These are phyloP conservation scores for Tylopilus balloui DNA, from an alignment of 768 basidiomycete genomes.

Conservation along the genomic window DNA sequence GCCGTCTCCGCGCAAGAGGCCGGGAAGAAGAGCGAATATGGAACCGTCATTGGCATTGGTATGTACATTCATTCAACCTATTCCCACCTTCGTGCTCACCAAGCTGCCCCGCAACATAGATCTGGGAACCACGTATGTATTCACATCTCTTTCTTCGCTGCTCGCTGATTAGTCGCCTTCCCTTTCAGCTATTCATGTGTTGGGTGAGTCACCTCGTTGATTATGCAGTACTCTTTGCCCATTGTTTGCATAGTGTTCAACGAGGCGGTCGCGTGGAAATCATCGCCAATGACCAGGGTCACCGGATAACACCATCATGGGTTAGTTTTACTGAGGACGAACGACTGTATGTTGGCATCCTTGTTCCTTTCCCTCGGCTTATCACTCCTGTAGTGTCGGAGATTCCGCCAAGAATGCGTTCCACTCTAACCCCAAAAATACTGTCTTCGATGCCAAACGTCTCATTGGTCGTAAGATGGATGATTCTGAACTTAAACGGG, in stretches of 20 bases:
- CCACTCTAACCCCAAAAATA: conserved; percentile 87
- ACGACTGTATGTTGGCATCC: conserved; percentile 42
- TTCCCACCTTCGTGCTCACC: background rate
- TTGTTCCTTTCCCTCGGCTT: background rate
- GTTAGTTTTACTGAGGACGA: conserved; percentile 78
- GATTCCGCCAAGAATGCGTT: conserved; percentile 96
- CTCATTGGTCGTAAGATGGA: conserved; percentile 85
- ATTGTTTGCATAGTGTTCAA: conserved; percentile 53
- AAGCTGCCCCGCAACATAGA: conserved; percentile 49
- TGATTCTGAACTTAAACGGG: conserved; percentile 74
- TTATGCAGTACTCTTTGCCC: background rate
- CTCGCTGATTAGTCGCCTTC: conserved; percentile 20
- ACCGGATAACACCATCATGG: conserved; percentile 89
- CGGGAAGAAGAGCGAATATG: conserved; percentile 62
- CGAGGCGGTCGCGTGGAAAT: conserved; percentile 85
- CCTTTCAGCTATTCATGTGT: conserved; percentile 84
- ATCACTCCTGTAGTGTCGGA: conserved; percentile 52
- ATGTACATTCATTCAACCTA: conserved; percentile 20
- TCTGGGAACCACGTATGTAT: conserved; percentile 81
- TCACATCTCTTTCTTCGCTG: background rate
- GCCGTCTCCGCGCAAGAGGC: conserved; percentile 58
- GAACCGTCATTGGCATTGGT: conserved; percentile 93
- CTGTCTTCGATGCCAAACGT: conserved; percentile 95
- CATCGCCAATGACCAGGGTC: conserved; percentile 86
- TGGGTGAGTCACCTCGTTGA: conserved; percentile 51